Evolutionary conservation across 192 early-diverging fungal genomes (phyloP).

Genomic region (Ambispora gerdemannii): DNA sequence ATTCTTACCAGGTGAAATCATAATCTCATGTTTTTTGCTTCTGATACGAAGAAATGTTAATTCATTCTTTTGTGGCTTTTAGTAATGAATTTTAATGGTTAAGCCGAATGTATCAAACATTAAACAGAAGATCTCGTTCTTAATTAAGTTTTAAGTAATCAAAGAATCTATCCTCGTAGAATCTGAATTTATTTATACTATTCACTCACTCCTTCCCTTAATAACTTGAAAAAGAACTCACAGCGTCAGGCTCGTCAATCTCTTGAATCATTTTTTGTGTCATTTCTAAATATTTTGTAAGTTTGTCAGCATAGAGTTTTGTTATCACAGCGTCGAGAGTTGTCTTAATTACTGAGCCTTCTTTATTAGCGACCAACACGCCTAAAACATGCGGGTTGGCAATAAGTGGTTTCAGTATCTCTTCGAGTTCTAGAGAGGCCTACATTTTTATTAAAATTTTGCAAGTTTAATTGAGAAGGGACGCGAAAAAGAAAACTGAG

Average conservation of each 20-base stretch:
- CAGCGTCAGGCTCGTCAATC: constrained; percentile 75
- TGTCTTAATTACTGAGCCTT: constrained; percentile 85
- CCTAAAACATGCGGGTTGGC: constrained; percentile 87
- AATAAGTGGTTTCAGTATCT: constrained; percentile 85
- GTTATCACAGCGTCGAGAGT: constrained; percentile 79
- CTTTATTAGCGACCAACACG: constrained; percentile 85
- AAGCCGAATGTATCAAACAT: too few relatives aligned
- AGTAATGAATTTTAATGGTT: too few relatives aligned
- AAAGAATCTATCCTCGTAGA: too few relatives aligned
- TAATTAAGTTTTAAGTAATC: too few relatives aligned
- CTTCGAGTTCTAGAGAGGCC: constrained; percentile 68
- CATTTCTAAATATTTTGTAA: constrained; percentile 75
- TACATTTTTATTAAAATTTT: too few relatives aligned
- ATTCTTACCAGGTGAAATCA: constrained; percentile 81
- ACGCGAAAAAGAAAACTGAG: too few relatives aligned
- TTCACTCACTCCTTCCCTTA: too few relatives aligned
- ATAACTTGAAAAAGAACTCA: background rate
- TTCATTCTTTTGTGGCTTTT: constrained; percentile 71
- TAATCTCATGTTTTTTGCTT: constrained; percentile 93
- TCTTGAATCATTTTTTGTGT: constrained; percentile 73
- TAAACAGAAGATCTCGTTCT: too few relatives aligned
- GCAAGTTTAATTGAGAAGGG: too few relatives aligned
- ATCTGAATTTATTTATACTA: too few relatives aligned
- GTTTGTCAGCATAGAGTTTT: constrained; percentile 78
- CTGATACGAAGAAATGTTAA: constrained; percentile 90